These are phyloP conservation scores for Plenodomus biglobosus DNA, from an alignment of 2,329 filamentous ascomycete species.

Conservation along the genomic window DNA sequence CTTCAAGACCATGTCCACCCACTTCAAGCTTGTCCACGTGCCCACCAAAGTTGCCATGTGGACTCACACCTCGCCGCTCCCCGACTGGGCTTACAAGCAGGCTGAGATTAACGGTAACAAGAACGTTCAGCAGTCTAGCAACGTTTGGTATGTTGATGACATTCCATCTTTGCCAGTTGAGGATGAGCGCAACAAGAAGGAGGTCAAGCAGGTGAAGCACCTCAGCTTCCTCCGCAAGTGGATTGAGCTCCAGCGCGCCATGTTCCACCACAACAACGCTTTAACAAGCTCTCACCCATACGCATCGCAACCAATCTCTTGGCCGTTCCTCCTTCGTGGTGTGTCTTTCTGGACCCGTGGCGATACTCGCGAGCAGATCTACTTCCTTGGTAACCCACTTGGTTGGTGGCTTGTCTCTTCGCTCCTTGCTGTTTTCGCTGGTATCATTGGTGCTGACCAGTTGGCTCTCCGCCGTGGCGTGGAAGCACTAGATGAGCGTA, in stretches of 20 bases:
- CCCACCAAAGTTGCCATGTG: slow-evolving; percentile 98
- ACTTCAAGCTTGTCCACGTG: slow-evolving; percentile 94
- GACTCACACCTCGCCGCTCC: slow-evolving; percentile 93
- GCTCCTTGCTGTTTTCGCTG: slow-evolving; percentile 87
- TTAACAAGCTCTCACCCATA: slow-evolving; percentile 97
- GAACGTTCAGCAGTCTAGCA: slow-evolving; percentile 84
- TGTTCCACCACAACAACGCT: slow-evolving; percentile 99
- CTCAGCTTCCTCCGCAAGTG: slow-evolving; percentile 92
- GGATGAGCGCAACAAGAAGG: slow-evolving; percentile 71
- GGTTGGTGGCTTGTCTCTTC: slow-evolving; percentile 97
- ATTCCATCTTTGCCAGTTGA: slow-evolving; percentile 76
- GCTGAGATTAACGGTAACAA: slow-evolving; percentile 99
- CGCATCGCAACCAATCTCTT: slow-evolving; percentile 90
- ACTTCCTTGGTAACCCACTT: slow-evolving; percentile 94
- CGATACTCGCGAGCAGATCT: slow-evolving; percentile 93
- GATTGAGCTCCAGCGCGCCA: slow-evolving; percentile 92
- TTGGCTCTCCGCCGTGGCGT: slow-evolving; percentile 88
- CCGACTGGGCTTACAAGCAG: slow-evolving; percentile 95
- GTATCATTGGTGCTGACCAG: slow-evolving; percentile 90
- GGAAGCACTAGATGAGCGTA: slow-evolving; percentile 89
- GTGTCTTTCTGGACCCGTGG: slow-evolving; percentile 99
- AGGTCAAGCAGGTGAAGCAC: slow-evolving; percentile 75
- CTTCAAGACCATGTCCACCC: slow-evolving; percentile 86
- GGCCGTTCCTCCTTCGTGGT: slow-evolving; percentile 95
- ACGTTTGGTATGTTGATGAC: slow-evolving; percentile 92